phyloP scores from a whole-genome alignment of 2,329 filamentous ascomycete genomes.

The Juglanconis oblonga region DNA sequence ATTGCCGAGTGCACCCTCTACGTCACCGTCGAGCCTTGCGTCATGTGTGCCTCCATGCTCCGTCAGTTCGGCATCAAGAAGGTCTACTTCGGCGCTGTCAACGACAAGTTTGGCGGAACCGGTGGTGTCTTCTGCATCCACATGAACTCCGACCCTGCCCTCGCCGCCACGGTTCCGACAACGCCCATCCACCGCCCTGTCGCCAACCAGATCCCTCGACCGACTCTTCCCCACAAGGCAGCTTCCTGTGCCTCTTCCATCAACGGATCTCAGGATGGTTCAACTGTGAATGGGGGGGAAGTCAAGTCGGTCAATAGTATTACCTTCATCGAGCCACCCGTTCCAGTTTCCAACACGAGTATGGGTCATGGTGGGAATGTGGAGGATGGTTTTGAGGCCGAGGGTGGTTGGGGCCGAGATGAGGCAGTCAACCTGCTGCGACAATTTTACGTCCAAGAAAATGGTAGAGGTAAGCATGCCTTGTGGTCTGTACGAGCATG shows the following conservation, averaged over 20 bases:
- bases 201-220: slow-evolving; percentile 14
- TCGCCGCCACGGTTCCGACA: slow-evolving; percentile 20
- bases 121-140: slow-evolving; percentile 91
- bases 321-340: slow-evolving; percentile 16
- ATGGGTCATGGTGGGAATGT: slow-evolving; percentile 63
- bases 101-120: slow-evolving; percentile 95
- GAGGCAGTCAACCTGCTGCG: slow-evolving; percentile 90
- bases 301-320: slow-evolving; percentile 15
- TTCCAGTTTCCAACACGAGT: slow-evolving; percentile 24
- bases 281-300: slow-evolving; percentile 5
- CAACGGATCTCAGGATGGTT: slow-evolving; percentile 17
- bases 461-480: slow-evolving; percentile 70
- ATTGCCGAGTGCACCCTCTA: slow-evolving; percentile 76
- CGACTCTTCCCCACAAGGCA: slow-evolving; percentile 13
- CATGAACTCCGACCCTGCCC: slow-evolving; percentile 48
- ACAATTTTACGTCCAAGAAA: slow-evolving; percentile 97
- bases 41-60: slow-evolving; percentile 95
- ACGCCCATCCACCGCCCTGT: slow-evolving; percentile 27
- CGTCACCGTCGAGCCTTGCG: slow-evolving; percentile 96
- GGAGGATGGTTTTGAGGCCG: slow-evolving; percentile 75
- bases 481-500: too few species aligned
- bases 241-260: slow-evolving; percentile 14
- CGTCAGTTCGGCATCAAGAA: slow-evolving; percentile 83
- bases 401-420: slow-evolving; percentile 83
- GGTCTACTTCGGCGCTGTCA: slow-evolving; percentile 92